Base-by-base conservation (phyloP, 2,329 filamentous ascomycete species). In the Sclerotinia minor region DNA sequence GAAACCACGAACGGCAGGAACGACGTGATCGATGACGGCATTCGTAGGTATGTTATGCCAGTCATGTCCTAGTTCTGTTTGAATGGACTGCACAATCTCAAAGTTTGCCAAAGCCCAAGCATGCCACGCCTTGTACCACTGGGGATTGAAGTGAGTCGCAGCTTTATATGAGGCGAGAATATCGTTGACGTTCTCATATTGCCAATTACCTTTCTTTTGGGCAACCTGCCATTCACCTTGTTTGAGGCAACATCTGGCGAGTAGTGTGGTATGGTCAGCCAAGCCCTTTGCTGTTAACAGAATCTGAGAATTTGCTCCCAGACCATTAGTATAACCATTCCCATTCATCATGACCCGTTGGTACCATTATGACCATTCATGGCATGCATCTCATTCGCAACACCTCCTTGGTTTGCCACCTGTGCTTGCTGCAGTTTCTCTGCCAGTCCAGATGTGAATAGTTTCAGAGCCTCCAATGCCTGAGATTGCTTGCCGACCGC, bases 91-190 rank as follows among this genome's bases (percentile, higher is more conserved):
- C 49, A 98, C 94, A 68, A 99, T 95, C 79, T 99, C 94, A 75
- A 99, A 99, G 79, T 99, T 99, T 65, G 95, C 94, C 71, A 99
- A 80, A 15, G 95, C 96, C 94, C 95, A 99, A 0, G 95, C 92
- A 79, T 99, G 95, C 95, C 95, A 99, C 9, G 96, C 95, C 80
- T 99, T 99, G 82, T 99, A 99, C 87, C 94, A 99, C 70, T 90
- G 89, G 45, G 92, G 90, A 77, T 99, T 96, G 80, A 96, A 97
- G 69, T 92, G 89, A 2, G 95, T 99, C 1, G 96, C 96, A 69
- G 94, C 90, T 24, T 89, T 89, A 78, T 98, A 99, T 1, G 95
- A 93, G n/a, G 87, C 85, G 32, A 99, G 83, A 68, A 99, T 93
- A 65, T 98, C 94, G 64, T 91, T 87, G 5, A 97, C 92, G 72